phyloP scores from a whole-genome alignment of 2,329 filamentous ascomycete genomes.

The Diaporthe batatas region DNA sequence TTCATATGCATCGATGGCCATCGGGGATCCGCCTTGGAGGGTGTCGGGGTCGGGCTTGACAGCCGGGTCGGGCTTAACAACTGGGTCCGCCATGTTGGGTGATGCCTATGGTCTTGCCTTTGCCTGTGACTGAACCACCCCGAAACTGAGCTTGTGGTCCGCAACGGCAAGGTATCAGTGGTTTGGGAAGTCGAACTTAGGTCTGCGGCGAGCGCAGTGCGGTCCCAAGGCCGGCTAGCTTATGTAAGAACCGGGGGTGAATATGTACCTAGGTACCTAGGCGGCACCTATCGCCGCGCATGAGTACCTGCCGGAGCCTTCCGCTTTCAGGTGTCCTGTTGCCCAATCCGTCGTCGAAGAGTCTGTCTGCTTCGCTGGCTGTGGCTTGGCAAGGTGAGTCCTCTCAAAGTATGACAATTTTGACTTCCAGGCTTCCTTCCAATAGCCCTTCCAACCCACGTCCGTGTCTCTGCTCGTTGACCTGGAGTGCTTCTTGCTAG shows the following conservation, averaged over 20 bases:
- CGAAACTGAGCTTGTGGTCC: background rate
- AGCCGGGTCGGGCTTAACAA: constrained; percentile 60
- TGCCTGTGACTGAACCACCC: background rate
- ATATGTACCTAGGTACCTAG: background rate
- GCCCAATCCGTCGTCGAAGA: background rate
- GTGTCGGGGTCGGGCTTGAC: constrained; percentile 62
- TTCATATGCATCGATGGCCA: constrained; percentile 71
- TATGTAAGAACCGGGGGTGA: background rate
- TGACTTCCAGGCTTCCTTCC: background rate
- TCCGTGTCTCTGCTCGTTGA: background rate
- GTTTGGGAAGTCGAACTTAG: background rate
- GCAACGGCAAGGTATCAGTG: background rate
- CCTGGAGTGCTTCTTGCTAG: background rate
- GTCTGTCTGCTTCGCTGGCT: background rate
- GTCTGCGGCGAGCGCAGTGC: background rate
- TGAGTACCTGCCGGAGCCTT: background rate
- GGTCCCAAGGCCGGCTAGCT: background rate
- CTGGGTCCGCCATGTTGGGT: constrained; percentile 42
- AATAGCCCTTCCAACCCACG: background rate
- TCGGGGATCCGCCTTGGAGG: constrained; percentile 52
- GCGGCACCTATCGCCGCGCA: background rate
- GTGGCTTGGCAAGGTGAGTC: background rate
- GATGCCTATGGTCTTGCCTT: background rate
- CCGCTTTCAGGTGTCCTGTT: constrained; percentile 12
- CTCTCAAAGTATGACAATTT: too few species aligned